These are phyloP conservation scores for Blumeria graminis DNA, from an alignment of 2,329 filamentous ascomycete genomes.

Conservation along the genomic window DNA sequence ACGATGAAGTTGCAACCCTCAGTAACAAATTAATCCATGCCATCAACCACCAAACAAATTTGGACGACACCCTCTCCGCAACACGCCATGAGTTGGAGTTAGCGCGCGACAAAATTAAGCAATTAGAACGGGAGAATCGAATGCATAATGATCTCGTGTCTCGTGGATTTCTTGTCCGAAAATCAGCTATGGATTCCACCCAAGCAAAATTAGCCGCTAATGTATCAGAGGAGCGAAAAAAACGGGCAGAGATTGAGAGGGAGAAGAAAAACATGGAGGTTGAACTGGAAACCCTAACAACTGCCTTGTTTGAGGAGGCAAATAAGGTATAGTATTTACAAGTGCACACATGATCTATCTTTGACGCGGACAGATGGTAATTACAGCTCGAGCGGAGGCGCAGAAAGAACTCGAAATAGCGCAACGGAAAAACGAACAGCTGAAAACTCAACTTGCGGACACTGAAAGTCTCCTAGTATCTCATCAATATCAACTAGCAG, in stretches of 20 bases:
- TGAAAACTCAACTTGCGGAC: conserved; percentile 65
- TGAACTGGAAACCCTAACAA: conserved; percentile 73
- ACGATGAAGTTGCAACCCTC: conserved; percentile 60
- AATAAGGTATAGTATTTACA: conserved; percentile 45
- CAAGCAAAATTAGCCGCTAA: conserved; percentile 32
- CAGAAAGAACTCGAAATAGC: conserved; percentile 60
- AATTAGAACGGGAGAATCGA: conserved; percentile 35
- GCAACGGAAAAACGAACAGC: conserved; percentile 67
- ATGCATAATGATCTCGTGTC: conserved; percentile 47
- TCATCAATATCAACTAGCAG: conserved; percentile 76
- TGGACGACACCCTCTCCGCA: conserved; percentile 69
- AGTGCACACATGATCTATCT: conserved; percentile 20
- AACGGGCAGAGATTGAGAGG: conserved; percentile 41
- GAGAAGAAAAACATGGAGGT: conserved; percentile 79
- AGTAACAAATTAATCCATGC: conserved; percentile 93
- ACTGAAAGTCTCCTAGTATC: conserved; percentile 67
- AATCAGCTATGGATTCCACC: conserved; percentile 49
- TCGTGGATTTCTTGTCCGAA: conserved; percentile 52
- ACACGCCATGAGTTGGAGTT: conserved; percentile 64
- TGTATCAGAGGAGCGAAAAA: conserved; percentile 38
- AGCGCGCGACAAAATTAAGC: conserved; percentile 39
- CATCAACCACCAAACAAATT: conserved; percentile 81
- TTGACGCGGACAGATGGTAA: conserved; percentile 83
- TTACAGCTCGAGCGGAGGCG: conserved; percentile 70
- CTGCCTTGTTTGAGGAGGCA: conserved; percentile 89